Evolutionary conservation across 345 rosid genomes (phyloP), one percentile per base, ranked within the genome.

Genomic region (Bruguiera gymnorhiza): DNA sequence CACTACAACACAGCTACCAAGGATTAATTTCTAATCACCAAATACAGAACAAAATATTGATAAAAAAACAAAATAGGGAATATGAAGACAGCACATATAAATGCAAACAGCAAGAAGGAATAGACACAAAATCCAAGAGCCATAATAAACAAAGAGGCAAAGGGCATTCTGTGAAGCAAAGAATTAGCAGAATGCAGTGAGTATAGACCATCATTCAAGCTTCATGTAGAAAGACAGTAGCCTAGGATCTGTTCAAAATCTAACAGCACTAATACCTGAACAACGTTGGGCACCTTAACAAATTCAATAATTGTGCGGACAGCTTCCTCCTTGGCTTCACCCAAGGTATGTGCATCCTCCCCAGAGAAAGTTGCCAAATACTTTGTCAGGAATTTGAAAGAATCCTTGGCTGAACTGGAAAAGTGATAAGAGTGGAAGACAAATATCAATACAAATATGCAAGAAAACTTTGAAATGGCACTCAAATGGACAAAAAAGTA

Each of bases 271-370:
- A 3, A 65, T 87, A 92, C 98, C 99, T 88, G 97, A 76, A 89
- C 87, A 68, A 86, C 82, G 71, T 79, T 88, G n/a, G 99, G 90
- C 51, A 95, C 93, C 81, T 87, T 90, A 66, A 96, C 88, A 85
- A 92, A 96, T 63, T 88, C 97, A 10, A 89, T 78, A 68, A 92
- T 73, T 39, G 97, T 76, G 60, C 70, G 88, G 46, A 81, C 93
- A 70, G 96, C 97, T 74, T 86, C 97, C 85, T 92, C 97, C 85
- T 96, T 92, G 56, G 98, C 93, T 83, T 88, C 96, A 78, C 66
- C 81, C 74, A 92, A 73, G 30, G 65, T 71, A 54, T 70, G 68
- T 62, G 84, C 78, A 73, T 96, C 99, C 71, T 88, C 97, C 61
- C 72, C 82, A 29, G 96, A 81, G 81, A 92, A 90, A 75, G 98